These are phyloP conservation scores for Arabidopsis suecica DNA, from an alignment of 345 rosid genomes.

Conservation along the genomic window DNA sequence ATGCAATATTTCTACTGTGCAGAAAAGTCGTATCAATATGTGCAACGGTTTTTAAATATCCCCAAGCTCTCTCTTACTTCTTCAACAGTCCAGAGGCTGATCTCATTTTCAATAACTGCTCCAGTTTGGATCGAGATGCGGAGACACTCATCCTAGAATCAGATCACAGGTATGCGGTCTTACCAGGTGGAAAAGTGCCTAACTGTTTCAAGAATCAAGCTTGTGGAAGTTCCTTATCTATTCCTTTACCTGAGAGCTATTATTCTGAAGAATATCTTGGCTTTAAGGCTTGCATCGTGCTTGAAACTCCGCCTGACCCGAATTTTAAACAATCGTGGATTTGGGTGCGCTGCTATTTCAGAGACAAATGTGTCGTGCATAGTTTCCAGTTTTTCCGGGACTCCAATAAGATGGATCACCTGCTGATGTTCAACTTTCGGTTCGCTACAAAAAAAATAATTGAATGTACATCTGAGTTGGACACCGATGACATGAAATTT, in stretches of 20 bases:
- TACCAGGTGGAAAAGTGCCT: constrained; percentile 2
- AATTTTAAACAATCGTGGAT: too few relatives aligned
- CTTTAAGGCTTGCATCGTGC: not conserved
- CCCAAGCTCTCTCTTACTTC: not conserved
- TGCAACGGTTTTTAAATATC: not conserved
- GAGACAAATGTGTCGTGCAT: too few relatives aligned
- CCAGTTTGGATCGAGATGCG: not conserved
- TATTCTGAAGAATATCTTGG: not conserved
- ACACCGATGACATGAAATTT: too few relatives aligned
- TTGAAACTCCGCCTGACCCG: not conserved
- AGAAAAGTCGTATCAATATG: not conserved
- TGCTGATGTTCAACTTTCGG: not conserved
- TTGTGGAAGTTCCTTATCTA: not conserved
- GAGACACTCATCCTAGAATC: constrained; percentile 1
- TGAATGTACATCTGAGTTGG: too few relatives aligned
- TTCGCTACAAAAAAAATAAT: not conserved
- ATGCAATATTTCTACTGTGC: not conserved
- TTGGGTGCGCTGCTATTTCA: too few relatives aligned
- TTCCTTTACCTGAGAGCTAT: not conserved
- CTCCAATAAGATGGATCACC: not conserved
- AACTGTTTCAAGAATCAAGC: not conserved
- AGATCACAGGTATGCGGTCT: not conserved
- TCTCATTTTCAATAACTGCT: not conserved
- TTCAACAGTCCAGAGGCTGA: not conserved
- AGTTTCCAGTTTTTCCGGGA: too few relatives aligned